A percentile compares a stretch with the other conserved stretches of the same genome.
Evolutionary conservation across 352 stramenopile species (phyloP).

Genomic region (Phytophthora sp.): DNA sequence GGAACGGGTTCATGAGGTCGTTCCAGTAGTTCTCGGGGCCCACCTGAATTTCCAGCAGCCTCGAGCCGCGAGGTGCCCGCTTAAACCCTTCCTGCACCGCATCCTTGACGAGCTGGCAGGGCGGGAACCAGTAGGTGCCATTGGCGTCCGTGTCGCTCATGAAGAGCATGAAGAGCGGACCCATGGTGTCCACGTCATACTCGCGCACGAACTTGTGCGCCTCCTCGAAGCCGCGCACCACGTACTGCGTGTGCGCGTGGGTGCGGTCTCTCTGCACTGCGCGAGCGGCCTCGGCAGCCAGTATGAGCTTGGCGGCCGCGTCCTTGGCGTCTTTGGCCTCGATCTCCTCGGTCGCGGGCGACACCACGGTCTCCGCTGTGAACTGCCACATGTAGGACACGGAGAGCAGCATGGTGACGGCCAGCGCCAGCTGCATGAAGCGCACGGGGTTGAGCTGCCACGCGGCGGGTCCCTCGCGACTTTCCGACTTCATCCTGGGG

Average conservation of each 20-base stretch:
- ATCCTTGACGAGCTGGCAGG: constrained; percentile 67
- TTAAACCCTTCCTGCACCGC: constrained; percentile 65
- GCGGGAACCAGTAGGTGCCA: constrained; percentile 79
- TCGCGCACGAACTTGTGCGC: constrained; percentile 78
- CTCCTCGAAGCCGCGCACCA: constrained; percentile 73
- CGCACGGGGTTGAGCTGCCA: constrained; percentile 52
- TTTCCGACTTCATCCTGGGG: constrained; percentile 25
- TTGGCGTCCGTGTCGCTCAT: constrained; percentile 74
- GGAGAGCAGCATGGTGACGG: constrained; percentile 60
- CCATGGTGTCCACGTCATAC: constrained; percentile 69
- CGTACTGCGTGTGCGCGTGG: constrained; percentile 59
- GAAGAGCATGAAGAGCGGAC: constrained; percentile 78
- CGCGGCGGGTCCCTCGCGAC: constrained; percentile 6
- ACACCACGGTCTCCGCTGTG: constrained; percentile 45
- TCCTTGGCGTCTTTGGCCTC: constrained; percentile 26
- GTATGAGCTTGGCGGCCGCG: constrained; percentile 23
- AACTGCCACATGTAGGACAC: constrained; percentile 80
- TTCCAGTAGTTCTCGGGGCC: constrained; percentile 65
- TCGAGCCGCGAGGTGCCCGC: constrained; percentile 61
- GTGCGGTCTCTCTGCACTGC: constrained; percentile 44
- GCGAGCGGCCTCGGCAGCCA: constrained; percentile 24
- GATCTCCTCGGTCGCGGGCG: constrained; percentile 13
- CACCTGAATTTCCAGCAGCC: constrained; percentile 75
- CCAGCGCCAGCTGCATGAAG: constrained; percentile 77
- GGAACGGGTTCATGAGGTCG: constrained; percentile 77